Evolutionary conservation across 2,329 filamentous ascomycete genomes (phyloP), one percentile per base, ranked within the genome.

Genomic region (Penicillium sp.): DNA sequence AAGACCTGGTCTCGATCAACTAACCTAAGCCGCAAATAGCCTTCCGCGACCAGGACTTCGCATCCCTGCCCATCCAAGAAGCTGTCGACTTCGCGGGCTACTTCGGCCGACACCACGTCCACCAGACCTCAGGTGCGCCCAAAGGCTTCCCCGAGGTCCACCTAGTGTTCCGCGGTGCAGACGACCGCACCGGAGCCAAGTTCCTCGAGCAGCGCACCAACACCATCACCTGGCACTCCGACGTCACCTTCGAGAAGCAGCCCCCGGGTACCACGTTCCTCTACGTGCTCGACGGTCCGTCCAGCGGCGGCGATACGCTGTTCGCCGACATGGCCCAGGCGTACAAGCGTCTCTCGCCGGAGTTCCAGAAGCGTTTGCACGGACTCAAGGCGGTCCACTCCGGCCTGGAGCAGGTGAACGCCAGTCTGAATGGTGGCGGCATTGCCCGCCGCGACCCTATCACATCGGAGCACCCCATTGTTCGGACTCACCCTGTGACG

Each of bases 231-330:
- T 95, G 88, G 88, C 89, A 95, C 69, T 86, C 83, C 0, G 89
- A 95, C 53, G 83, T 94, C 1, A 86, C 85, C 0, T 95, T 94
- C 60, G 90, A 95, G 70, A 72, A 79, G 51, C 89, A 96, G 68
- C 88, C 90, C 1, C 88, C 90, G 0, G 87, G 88, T 19, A 95
- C 88, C 0, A 94, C 90, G 0, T 94, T 95, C 67, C 68, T 95
- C 23, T 94, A 94, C 60, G 75, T 89, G 34, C 77, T 96, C n/a
- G 88, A 95, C 59, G 83, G 79, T 30, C 89, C 89, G 1, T 74
- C 79, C 26, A 83, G 80, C 1, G 89, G 89, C 23, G 90, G 89
- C 33, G 89, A 95, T 60, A 95, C 89, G 0, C 70, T 94, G 3
- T 95, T 94, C 57, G 80, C 76, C 31, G 85, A 94, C 60, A 80